Percentiles rank a stretch among this genome's conserved stretches.
phyloP scores from a whole-genome alignment of 257 asterid genomes.

The Cinchona pubescens region DNA sequence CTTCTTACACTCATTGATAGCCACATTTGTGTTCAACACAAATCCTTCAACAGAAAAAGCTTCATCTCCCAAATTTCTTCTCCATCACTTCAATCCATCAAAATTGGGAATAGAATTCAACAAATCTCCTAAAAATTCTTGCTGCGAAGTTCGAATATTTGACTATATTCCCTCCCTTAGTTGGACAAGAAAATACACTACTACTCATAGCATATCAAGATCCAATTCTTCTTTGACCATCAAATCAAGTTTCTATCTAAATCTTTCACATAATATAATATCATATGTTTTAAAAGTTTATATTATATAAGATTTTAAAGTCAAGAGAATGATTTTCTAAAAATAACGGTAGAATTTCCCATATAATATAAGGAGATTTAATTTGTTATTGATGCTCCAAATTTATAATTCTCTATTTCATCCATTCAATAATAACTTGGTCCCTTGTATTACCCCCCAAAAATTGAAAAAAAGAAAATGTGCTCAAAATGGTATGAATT shows the following conservation, averaged over 20 bases:
- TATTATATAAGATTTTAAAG: too few relatives aligned
- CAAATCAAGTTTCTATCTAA: too few relatives aligned
- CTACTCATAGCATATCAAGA: neutral
- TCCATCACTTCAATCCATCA: neutral
- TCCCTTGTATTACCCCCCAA: neutral
- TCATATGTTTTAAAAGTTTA: too few relatives aligned
- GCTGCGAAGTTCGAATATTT: conserved; percentile 5
- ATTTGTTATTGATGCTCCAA: neutral
- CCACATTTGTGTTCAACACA: neutral
- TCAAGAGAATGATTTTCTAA: too few relatives aligned
- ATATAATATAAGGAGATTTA: conserved; percentile 4
- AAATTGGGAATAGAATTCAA: neutral
- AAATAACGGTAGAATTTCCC: too few relatives aligned
- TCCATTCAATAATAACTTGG: neutral
- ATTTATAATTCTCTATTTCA: neutral
- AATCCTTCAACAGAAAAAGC: neutral
- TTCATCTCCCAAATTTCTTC: neutral
- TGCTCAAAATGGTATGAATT: neutral
- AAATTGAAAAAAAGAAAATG: too few relatives aligned
- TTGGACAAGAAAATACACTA: neutral
- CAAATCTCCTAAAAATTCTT: neutral
- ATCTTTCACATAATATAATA: too few relatives aligned
- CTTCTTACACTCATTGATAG: too few relatives aligned
- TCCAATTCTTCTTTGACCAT: neutral
- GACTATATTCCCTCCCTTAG: conserved; percentile 5